Evolutionary conservation across 805 yeast genomes (phyloP).

Genomic region (Clavispora carvajalis): DNA sequence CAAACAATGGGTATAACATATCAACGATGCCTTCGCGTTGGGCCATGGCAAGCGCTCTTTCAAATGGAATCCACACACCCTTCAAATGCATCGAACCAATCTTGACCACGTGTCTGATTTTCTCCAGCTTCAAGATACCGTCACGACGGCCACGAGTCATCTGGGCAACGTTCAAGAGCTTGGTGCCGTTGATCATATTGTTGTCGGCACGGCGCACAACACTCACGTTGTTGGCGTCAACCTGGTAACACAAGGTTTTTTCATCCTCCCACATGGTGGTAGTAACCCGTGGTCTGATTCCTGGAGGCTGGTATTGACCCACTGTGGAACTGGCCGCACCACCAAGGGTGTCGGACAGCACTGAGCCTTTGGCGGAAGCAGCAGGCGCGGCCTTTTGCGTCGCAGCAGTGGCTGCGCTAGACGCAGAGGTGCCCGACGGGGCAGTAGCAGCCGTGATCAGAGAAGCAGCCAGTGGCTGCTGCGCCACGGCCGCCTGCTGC

Average conservation of each 20-base stretch:
- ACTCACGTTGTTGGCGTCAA: slow-evolving; percentile 73
- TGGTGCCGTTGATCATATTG: slow-evolving; percentile 83
- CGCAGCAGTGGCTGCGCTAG: slow-evolving; percentile 13
- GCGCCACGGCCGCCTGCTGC: slow-evolving; percentile 5
- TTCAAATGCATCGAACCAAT: slow-evolving; percentile 84
- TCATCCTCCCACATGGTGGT: slow-evolving; percentile 93
- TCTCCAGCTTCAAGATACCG: slow-evolving; percentile 75
- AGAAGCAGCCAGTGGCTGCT: slow-evolving; percentile 9
- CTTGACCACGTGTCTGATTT: slow-evolving; percentile 73
- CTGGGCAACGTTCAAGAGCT: slow-evolving; percentile 74
- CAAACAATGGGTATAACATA: slow-evolving; percentile 33
- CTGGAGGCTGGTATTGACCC: slow-evolving; percentile 44
- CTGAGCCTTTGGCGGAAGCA: slow-evolving; percentile 10
- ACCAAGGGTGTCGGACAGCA: slow-evolving; percentile 12
- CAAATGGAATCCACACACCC: slow-evolving; percentile 90
- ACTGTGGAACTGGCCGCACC: slow-evolving; percentile 24
- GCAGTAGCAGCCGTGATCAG: slow-evolving; percentile 20
- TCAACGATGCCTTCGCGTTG: slow-evolving; percentile 60
- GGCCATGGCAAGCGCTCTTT: slow-evolving; percentile 76
- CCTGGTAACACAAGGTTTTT: slow-evolving; percentile 78
- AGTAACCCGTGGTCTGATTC: slow-evolving; percentile 59
- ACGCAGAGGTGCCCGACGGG: slow-evolving; percentile 13
- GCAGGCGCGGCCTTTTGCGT: slow-evolving; percentile 9
- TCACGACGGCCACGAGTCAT: slow-evolving; percentile 87
- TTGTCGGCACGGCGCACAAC: slow-evolving; percentile 83